Evolutionary conservation across 164 flowering plant species (phyloP).

Genomic region (Cinnamomum micranthum): DNA sequence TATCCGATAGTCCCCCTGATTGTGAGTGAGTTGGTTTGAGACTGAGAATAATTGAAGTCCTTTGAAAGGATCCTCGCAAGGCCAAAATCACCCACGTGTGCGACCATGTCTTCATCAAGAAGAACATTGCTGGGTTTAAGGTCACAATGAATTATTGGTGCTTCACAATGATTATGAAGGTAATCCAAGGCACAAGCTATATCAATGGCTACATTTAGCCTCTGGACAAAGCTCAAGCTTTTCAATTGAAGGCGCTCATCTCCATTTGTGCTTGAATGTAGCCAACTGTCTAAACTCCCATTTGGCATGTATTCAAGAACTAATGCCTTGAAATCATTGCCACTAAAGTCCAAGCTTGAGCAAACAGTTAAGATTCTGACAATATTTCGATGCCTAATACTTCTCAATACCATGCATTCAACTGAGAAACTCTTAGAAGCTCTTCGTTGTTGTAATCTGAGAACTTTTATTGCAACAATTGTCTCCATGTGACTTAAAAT

Average conservation of each 20-base stretch:
- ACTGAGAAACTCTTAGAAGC: neutral
- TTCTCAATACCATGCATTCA: neutral
- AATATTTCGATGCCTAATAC: neutral
- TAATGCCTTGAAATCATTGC: slow-evolving; percentile 7
- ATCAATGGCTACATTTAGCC: slow-evolving; percentile 6
- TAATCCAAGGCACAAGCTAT: slow-evolving; percentile 9
- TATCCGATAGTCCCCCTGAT: neutral
- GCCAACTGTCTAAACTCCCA: slow-evolving; percentile 7
- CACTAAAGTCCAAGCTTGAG: neutral
- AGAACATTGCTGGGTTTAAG: slow-evolving; percentile 9
- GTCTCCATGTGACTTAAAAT: neutral
- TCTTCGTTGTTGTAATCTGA: neutral
- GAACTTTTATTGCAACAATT: neutral
- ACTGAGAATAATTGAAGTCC: neutral
- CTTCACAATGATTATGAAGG: slow-evolving; percentile 3
- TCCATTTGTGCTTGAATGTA: neutral
- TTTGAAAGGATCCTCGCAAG: neutral
- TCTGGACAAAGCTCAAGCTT: slow-evolving; percentile 1
- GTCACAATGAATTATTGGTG: slow-evolving; percentile 2
- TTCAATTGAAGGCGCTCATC: neutral
- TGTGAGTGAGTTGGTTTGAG: neutral
- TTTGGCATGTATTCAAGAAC: slow-evolving; percentile 4
- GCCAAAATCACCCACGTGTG: slow-evolving; percentile 10
- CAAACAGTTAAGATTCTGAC: neutral
- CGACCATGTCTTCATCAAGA: slow-evolving; percentile 5